phyloP scores from a whole-genome alignment of 352 stramenopile genomes.

The Phytophthora tubulina region DNA sequence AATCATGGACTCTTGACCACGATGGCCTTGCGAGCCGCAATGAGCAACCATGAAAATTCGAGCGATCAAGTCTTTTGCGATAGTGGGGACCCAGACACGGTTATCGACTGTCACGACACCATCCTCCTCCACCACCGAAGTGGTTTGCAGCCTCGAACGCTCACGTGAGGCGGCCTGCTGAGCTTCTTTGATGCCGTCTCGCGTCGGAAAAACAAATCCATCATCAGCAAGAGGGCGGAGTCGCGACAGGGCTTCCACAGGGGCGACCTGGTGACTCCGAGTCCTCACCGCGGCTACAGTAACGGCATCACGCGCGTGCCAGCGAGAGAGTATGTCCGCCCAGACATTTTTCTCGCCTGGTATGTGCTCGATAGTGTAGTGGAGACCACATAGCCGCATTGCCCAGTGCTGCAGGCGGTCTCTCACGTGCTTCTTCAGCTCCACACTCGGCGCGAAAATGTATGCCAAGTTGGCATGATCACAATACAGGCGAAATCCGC shows the following conservation, averaged over 20 bases:
- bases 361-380: slow-evolving; percentile 1
- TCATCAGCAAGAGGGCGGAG: not conserved
- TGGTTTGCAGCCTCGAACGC: too few relatives aligned
- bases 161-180: too few relatives aligned
- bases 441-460: not conserved
- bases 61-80: not conserved
- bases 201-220: not conserved
- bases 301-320: not conserved
- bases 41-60: not conserved
- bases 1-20: slow-evolving; percentile 10
- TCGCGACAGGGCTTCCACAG: not conserved
- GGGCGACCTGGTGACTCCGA: not conserved
- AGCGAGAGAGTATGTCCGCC: too few relatives aligned
- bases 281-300: not conserved
- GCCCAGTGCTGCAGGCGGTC: not conserved
- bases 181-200: too few relatives aligned
- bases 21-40: slow-evolving; percentile 16
- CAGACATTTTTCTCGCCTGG: not conserved
- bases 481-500: not conserved
- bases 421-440: not conserved
- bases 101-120: too few relatives aligned
- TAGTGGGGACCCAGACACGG: not conserved
- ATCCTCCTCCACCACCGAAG: not conserved
- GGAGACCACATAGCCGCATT: not conserved
- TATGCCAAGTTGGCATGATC: not conserved